Percentiles rank a stretch among this genome's conserved stretches.
Evolutionary conservation across 805 yeast genomes (phyloP).

Genomic region (Candida ficus): DNA sequence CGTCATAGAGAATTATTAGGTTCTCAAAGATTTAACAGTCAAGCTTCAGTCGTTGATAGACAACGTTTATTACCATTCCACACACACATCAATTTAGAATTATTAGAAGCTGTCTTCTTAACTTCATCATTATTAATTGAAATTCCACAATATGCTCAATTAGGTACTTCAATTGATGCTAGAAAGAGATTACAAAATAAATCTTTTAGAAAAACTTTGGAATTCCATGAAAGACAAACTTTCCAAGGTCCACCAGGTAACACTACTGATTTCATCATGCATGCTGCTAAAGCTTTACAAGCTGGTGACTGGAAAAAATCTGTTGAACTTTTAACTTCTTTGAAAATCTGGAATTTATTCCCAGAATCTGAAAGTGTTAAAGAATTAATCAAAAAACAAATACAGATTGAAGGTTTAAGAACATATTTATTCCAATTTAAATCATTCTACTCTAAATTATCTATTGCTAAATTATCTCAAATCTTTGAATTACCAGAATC

Average conservation of each 20-base stretch:
- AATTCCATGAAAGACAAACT: conserved; percentile 88
- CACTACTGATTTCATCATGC: conserved; percentile 87
- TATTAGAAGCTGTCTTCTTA: conserved; percentile 89
- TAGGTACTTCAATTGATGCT: conserved; percentile 47
- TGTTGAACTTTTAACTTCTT: conserved; percentile 61
- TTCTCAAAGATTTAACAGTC: conserved; percentile 57
- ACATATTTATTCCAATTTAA: conserved; percentile 89
- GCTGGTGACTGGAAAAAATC: conserved; percentile 87
- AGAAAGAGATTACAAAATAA: conserved; percentile 65
- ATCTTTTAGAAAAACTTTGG: conserved; percentile 87
- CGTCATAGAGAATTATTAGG: conserved; percentile 91
- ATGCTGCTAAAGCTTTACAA: conserved; percentile 84
- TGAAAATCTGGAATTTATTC: conserved; percentile 83
- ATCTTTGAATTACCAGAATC: conserved; percentile 59
- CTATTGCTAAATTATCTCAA: conserved; percentile 57
- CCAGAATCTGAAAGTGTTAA: conserved; percentile 63
- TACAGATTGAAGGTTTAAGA: conserved; percentile 87
- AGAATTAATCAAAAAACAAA: conserved; percentile 66
- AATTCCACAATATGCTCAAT: conserved; percentile 83
- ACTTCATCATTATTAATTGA: conserved; percentile 87
- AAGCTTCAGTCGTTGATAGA: conserved; percentile 52
- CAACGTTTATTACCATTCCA: conserved; percentile 93
- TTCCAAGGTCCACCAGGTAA: conserved; percentile 98
- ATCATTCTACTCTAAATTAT: conserved; percentile 66
- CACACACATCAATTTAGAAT: conserved; percentile 94